Evolutionary conservation across 148 eudicot species (phyloP).

Genomic region (Rhododendron simsii): DNA sequence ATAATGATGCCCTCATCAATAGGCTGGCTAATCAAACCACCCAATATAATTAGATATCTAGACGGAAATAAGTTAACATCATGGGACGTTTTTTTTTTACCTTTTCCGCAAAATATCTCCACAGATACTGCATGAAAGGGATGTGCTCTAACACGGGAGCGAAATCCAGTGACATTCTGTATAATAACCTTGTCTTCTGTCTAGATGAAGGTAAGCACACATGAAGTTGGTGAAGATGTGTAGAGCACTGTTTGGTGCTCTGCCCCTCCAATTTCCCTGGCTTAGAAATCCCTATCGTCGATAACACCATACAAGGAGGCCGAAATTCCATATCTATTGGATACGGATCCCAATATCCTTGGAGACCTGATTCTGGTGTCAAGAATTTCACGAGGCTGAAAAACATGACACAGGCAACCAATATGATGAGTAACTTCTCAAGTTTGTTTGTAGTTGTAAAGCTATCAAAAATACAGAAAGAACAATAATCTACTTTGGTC

Average conservation of each 20-base stretch:
- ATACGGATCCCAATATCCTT: conserved; percentile 97
- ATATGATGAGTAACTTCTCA: neutral
- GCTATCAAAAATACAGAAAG: neutral
- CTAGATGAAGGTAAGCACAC: conserved; percentile 86
- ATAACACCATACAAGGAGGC: conserved; percentile 94
- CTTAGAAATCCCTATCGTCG: conserved; percentile 96
- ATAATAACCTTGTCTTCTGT: conserved; percentile 76
- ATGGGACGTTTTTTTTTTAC: conserved; percentile 20
- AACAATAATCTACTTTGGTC: neutral
- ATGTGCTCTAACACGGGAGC: conserved; percentile 78
- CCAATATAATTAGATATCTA: neutral
- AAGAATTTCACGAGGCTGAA: conserved; percentile 90
- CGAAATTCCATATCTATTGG: conserved; percentile 96
- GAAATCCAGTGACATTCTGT: conserved; percentile 96
- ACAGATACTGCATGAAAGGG: conserved; percentile 75
- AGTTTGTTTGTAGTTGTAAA: neutral
- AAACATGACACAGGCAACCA: neutral
- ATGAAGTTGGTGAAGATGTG: conserved; percentile 96
- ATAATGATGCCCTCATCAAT: neutral
- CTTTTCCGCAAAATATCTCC: conserved; percentile 92
- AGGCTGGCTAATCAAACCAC: neutral
- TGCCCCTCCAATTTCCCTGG: conserved; percentile 94
- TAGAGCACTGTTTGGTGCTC: conserved; percentile 74
- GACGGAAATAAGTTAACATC: neutral
- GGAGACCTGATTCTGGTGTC: conserved; percentile 83